phyloP scores from a whole-genome alignment of 2,329 filamentous ascomycete species.

The Calonectria henricotiae region DNA sequence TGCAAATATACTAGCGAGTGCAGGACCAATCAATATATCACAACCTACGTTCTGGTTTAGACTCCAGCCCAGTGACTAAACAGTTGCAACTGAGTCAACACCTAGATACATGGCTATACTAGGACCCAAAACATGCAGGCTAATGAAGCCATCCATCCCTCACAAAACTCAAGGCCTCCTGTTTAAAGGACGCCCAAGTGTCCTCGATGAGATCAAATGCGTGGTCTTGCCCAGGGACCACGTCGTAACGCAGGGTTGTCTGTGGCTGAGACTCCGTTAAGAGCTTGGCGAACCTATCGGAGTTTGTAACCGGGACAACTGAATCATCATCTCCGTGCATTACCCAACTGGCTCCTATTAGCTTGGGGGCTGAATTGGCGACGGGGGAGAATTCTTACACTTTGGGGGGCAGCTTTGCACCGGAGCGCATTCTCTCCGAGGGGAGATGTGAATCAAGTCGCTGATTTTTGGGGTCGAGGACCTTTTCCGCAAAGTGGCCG shows the following conservation, averaged over 20 bases:
- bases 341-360: constrained; percentile 39
- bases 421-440: constrained; percentile 39
- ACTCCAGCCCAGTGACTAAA: too few relatives aligned
- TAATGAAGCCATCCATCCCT: constrained; percentile 41
- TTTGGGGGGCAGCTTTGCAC: constrained; percentile 37
- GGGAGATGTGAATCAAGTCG: constrained; percentile 36
- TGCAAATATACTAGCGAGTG: too few relatives aligned
- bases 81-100: too few relatives aligned
- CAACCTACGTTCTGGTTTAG: too few relatives aligned
- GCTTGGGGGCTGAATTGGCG: rapidly evolving
- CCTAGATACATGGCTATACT: too few relatives aligned
- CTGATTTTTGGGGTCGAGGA: constrained; percentile 41
- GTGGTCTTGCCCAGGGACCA: constrained; percentile 44
- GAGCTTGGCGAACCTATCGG: constrained; percentile 34
- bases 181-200: constrained; percentile 39
- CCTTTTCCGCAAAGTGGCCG: constrained; percentile 38
- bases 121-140: neutral
- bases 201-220: constrained; percentile 45
- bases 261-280: constrained; percentile 30
- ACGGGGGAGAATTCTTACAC: constrained; percentile 28
- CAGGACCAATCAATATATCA: too few relatives aligned
- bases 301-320: constrained; percentile 28
- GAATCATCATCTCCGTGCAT: constrained; percentile 48
- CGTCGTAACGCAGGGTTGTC: constrained; percentile 40
- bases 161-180: constrained; percentile 43